Evolutionary conservation across 768 basidiomycete genomes (phyloP).

Genomic region (Pilatotrama ljubarskyi): DNA sequence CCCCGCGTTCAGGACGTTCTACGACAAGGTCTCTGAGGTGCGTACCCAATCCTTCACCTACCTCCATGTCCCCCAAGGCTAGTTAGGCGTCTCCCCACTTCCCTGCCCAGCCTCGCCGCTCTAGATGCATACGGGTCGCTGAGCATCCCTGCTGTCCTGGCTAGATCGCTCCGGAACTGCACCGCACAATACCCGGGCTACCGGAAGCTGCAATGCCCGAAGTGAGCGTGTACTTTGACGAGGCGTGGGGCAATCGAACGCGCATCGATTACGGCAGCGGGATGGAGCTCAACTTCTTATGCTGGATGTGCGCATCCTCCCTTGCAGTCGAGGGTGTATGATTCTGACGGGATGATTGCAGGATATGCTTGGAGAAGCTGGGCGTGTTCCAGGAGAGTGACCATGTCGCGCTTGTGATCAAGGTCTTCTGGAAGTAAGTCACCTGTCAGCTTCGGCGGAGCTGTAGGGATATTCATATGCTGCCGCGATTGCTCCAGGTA

Average conservation of each 20-base stretch:
- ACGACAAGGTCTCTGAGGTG: conserved; percentile 78
- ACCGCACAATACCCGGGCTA: conserved; percentile 56
- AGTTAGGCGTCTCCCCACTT: no score
- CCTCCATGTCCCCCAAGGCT: not conserved
- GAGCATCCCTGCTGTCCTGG: not conserved
- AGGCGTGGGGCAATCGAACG: conserved; percentile 88
- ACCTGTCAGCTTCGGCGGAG: no score
- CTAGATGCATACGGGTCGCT: not conserved
- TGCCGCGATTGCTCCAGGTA: conserved; percentile 43
- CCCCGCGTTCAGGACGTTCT: conserved; percentile 92
- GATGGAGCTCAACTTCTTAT: conserved; percentile 97
- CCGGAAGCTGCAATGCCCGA: conserved; percentile 63
- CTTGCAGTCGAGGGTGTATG: no score
- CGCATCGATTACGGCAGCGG: conserved; percentile 99
- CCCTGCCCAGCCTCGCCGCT: not conserved
- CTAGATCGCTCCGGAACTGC: conserved; percentile 54
- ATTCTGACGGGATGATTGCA: conserved; percentile 31
- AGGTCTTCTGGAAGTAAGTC: conserved; percentile 84
- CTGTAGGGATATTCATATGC: no score
- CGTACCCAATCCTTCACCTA: conserved; percentile 6
- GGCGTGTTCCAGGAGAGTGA: conserved; percentile 65
- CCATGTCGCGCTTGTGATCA: conserved; percentile 72
- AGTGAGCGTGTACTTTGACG: conserved; percentile 76
- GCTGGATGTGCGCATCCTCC: conserved; percentile 82
- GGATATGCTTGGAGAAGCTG: conserved; percentile 78